These are phyloP conservation scores for Mortierella sp. DNA, from an alignment of 371 early-diverging fungal species.

Conservation along the genomic window DNA sequence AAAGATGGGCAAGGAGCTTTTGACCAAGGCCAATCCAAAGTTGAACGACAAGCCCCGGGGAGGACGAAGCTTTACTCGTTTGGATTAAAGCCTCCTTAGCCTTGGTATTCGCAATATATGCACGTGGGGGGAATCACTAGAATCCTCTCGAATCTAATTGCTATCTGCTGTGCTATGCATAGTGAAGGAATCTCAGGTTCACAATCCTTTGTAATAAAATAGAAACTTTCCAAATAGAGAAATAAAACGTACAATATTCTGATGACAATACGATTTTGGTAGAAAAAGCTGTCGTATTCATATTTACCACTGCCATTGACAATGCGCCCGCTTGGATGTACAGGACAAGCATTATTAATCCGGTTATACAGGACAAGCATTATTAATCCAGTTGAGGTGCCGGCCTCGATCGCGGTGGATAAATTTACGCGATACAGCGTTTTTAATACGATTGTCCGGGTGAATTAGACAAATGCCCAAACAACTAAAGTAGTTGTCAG, in stretches of 20 bases:
- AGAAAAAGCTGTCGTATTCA: too few species aligned
- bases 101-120: neutral
- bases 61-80: constrained; percentile 81
- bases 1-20: constrained; percentile 71
- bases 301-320: too few species aligned
- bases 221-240: constrained; percentile 8
- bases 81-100: constrained; percentile 55
- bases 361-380: neutral
- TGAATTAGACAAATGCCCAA: too few species aligned
- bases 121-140: neutral
- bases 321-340: too few species aligned
- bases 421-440: too few species aligned
- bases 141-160: constrained; percentile 3
- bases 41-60: constrained; percentile 81
- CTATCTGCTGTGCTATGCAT: neutral
- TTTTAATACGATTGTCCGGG: too few species aligned
- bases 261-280: neutral
- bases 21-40: constrained; percentile 86
- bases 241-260: neutral
- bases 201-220: constrained; percentile 12
- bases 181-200: neutral
- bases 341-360: too few species aligned
- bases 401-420: too few species aligned
- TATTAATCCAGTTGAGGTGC: too few species aligned
- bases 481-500: too few species aligned